A percentile compares a stretch with the other conserved stretches of the same genome.
phyloP scores from a whole-genome alignment of 352 stramenopile species.

The Phytopythium cucurbitacearum region DNA sequence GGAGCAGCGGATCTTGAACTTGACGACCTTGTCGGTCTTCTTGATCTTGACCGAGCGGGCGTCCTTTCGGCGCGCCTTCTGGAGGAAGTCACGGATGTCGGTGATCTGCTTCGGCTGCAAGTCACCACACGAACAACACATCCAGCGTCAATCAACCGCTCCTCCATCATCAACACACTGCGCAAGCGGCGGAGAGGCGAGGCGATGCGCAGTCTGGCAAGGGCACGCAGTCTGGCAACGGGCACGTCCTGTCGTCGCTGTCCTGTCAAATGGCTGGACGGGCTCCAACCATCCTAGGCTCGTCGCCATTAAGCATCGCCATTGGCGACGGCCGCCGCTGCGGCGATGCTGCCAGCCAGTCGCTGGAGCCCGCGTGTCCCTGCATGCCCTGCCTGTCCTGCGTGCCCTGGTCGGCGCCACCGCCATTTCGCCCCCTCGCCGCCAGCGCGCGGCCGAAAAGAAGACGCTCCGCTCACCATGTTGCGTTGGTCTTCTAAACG shows the following conservation, averaged over 20 bases:
- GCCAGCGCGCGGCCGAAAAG: conserved; percentile 1
- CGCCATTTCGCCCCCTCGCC: not conserved
- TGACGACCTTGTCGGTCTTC: conserved; percentile 96
- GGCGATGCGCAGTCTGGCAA: not conserved
- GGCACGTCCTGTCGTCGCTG: no score
- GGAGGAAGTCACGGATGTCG: conserved; percentile 99
- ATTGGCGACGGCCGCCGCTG: no score
- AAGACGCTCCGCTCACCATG: conserved; percentile 52
- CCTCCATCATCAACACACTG: not conserved
- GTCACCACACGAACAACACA: conserved; percentile 5
- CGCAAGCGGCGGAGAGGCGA: not conserved
- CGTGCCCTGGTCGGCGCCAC: no score
- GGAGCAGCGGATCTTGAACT: conserved; percentile 99
- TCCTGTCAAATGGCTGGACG: no score
- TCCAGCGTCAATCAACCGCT: conserved; percentile 1
- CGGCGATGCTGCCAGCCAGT: no score
- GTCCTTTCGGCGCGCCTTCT: conserved; percentile 97
- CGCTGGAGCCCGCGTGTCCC: no score
- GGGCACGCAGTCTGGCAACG: no score
- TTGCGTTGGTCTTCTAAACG: conserved; percentile 88
- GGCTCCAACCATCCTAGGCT: no score
- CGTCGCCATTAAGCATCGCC: no score
- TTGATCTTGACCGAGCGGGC: conserved; percentile 99
- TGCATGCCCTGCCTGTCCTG: no score
- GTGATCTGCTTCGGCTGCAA: conserved; percentile 97